phyloP scores from a whole-genome alignment of 2,329 filamentous ascomycete species.

The Trichoderma sp. region DNA sequence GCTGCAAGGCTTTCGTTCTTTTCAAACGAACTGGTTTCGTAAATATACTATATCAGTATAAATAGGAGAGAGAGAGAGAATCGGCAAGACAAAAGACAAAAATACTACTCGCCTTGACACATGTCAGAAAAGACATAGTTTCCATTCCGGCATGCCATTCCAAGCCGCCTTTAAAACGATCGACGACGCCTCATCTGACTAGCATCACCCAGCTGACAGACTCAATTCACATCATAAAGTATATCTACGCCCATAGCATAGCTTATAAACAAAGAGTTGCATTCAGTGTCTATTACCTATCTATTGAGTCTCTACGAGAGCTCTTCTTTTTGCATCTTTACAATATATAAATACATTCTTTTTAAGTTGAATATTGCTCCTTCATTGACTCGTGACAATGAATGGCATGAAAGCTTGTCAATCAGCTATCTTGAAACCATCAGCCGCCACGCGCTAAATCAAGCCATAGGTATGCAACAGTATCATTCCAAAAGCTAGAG shows the following conservation, averaged over 20 bases:
- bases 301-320: neutral
- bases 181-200: neutral
- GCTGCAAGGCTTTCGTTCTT: neutral
- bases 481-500: neutral
- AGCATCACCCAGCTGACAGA: neutral
- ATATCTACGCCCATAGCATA: neutral
- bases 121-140: neutral
- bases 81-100: neutral
- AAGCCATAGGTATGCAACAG: neutral
- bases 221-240: neutral
- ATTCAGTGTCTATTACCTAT: accelerated
- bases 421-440: neutral
- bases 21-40: neutral
- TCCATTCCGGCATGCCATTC: neutral
- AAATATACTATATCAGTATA: neutral
- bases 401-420: neutral
- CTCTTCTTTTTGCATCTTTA: neutral
- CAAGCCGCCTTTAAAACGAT: neutral
- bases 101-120: neutral
- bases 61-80: neutral
- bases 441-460: neutral
- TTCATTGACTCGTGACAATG: neutral
- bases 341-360: neutral
- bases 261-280: neutral
- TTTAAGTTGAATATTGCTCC: neutral